phyloP scores from a whole-genome alignment of 2,329 filamentous ascomycete genomes.

The Cercospora sp. region DNA sequence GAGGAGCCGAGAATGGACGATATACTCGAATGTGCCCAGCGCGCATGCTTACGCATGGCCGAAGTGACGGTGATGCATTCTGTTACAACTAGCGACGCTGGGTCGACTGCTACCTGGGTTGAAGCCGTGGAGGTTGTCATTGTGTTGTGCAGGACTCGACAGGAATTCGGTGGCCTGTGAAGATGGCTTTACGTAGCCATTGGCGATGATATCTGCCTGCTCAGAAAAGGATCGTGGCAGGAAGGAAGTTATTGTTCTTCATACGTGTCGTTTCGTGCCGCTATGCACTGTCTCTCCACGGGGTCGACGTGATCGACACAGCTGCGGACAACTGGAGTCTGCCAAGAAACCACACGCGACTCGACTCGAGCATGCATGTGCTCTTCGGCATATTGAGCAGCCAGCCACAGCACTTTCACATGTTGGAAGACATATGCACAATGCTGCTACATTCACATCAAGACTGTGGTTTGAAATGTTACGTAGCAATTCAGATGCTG shows the following conservation, averaged over 20 bases:
- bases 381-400: background rate
- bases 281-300: constrained; percentile 2
- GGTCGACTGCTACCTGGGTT: constrained; percentile 41
- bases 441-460: background rate
- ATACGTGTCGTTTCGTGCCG: constrained; percentile 3
- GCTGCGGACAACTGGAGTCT: background rate
- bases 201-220: background rate
- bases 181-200: background rate
- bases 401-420: background rate
- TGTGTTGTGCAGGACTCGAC: background rate
- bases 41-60: constrained; percentile 94
- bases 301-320: constrained; percentile 4
- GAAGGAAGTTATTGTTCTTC: background rate
- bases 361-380: background rate
- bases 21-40: constrained; percentile 94
- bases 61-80: constrained; percentile 99
- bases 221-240: background rate
- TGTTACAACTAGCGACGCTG: constrained; percentile 74
- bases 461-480: background rate
- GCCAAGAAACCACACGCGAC: constrained; percentile 5
- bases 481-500: background rate
- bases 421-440: background rate
- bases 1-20: constrained; percentile 78
- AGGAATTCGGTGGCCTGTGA: background rate
- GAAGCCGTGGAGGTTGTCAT: constrained; percentile 19